These are phyloP conservation scores for Corchorus olitorius DNA, from an alignment of 345 rosid species.

Conservation along the genomic window DNA sequence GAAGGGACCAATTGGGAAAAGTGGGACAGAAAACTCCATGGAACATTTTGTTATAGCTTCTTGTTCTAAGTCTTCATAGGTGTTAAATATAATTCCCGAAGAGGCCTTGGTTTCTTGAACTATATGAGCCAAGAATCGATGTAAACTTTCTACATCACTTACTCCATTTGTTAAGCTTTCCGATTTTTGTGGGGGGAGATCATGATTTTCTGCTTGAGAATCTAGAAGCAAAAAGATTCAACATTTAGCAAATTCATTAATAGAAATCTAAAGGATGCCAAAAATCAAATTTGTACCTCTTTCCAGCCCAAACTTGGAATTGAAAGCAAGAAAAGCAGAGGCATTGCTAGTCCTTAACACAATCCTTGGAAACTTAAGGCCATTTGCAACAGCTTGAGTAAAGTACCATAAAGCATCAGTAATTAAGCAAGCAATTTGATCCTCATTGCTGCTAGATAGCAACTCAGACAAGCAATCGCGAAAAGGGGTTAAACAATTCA, in stretches of 20 bases:
- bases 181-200: slow-evolving; percentile 43
- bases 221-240: slow-evolving; percentile 27
- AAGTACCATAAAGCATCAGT: slow-evolving; percentile 48
- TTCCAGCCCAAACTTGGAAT: neutral
- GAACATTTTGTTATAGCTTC: slow-evolving; percentile 27
- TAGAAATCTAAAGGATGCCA: neutral
- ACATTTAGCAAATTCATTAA: neutral
- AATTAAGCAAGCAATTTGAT: slow-evolving; percentile 45
- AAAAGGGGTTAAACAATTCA: slow-evolving; percentile 39
- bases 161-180: slow-evolving; percentile 42
- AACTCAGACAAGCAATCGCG: slow-evolving; percentile 38
- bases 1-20: slow-evolving; percentile 54
- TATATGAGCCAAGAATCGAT: slow-evolving; percentile 17
- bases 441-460: slow-evolving; percentile 27
- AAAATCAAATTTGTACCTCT: too few relatives aligned
- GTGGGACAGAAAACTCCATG: slow-evolving; percentile 32
- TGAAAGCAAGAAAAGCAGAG: slow-evolving; percentile 31
- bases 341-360: slow-evolving; percentile 46
- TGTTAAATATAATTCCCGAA: slow-evolving; percentile 56
- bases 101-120: slow-evolving; percentile 35
- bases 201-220: slow-evolving; percentile 38
- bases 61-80: slow-evolving; percentile 53
- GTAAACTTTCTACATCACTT: slow-evolving; percentile 17
- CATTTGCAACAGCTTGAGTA: slow-evolving; percentile 38
- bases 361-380: slow-evolving; percentile 44